Evolutionary conservation across 2,329 filamentous ascomycete species (phyloP).

Genomic region (Sclerotinia subarctica): DNA sequence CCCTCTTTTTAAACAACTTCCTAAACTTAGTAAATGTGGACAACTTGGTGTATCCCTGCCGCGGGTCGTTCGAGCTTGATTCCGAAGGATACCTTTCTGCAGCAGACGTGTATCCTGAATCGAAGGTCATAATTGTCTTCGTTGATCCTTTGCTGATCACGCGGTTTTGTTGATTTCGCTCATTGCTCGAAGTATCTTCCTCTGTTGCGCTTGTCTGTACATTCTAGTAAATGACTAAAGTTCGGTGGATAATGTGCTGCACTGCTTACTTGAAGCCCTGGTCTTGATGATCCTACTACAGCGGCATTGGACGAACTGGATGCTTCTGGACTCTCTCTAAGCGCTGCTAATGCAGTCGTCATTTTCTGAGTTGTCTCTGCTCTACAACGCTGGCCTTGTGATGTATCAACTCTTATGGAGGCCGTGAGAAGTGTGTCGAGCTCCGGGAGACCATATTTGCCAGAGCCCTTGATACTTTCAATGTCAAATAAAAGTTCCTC

Average conservation of each 20-base stretch:
- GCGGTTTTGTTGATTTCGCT: not conserved
- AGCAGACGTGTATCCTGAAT: not conserved
- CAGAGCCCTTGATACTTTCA: not conserved
- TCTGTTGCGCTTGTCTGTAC: not conserved
- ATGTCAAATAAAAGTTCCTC: not conserved
- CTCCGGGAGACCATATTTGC: not conserved
- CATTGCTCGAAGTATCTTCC: not conserved
- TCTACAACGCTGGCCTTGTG: too few species aligned
- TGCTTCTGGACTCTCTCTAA: not conserved
- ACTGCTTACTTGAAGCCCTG: not conserved
- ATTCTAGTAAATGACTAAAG: not conserved
- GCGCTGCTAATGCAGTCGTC: not conserved
- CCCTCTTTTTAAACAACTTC: not conserved
- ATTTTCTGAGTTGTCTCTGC: not conserved
- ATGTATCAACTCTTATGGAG: not conserved
- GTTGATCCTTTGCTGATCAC: not conserved
- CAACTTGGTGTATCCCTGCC: not conserved
- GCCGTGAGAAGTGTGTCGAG: not conserved
- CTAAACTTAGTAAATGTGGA: not conserved
- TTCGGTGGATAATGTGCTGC: not conserved
- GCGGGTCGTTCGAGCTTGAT: not conserved
- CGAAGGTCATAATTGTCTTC: not conserved
- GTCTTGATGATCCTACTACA: not conserved
- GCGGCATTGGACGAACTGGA: not conserved
- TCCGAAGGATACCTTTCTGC: not conserved